These are phyloP conservation scores for Symbiodinium pilosum DNA, from an alignment of 73 alveolate genomes.

Conservation along the genomic window DNA sequence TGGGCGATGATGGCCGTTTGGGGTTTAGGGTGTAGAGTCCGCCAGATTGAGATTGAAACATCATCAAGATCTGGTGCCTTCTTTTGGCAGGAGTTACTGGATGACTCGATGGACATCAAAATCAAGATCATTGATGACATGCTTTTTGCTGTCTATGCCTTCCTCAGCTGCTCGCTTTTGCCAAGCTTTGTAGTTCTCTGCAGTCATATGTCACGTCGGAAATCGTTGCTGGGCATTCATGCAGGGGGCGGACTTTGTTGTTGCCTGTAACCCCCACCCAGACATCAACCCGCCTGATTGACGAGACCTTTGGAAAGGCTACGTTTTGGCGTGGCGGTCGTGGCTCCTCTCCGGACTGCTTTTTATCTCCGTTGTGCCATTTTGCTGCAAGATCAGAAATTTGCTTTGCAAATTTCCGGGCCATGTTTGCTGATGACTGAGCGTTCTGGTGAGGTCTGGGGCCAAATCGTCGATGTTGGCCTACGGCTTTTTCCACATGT, in stretches of 20 bases:
- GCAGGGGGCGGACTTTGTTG: no score
- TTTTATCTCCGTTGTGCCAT: neutral
- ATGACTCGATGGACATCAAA: slow-evolving; percentile 59
- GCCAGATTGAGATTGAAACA: neutral
- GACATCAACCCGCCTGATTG: no score
- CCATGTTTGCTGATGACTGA: no score
- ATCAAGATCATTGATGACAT: slow-evolving; percentile 60
- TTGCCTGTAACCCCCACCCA: no score
- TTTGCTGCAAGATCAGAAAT: neutral
- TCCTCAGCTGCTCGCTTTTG: slow-evolving; percentile 7
- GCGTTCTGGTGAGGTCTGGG: no score
- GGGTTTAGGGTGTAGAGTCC: no score
- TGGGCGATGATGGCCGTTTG: no score
- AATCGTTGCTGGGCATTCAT: no score
- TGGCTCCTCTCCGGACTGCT: slow-evolving; percentile 47
- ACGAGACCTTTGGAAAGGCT: no score
- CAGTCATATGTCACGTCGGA: no score
- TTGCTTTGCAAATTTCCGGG: no score
- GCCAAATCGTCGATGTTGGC: neutral
- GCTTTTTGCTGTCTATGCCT: slow-evolving; percentile 48
- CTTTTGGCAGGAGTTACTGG: slow-evolving; percentile 55
- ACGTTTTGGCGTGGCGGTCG: slow-evolving; percentile 78
- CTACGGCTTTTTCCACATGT: neutral
- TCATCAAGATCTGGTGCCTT: neutral
- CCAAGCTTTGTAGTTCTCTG: no score